These are phyloP conservation scores for Peniophora sp. DNA, from an alignment of 1,284 basidiomycete species.

Conservation along the genomic window DNA sequence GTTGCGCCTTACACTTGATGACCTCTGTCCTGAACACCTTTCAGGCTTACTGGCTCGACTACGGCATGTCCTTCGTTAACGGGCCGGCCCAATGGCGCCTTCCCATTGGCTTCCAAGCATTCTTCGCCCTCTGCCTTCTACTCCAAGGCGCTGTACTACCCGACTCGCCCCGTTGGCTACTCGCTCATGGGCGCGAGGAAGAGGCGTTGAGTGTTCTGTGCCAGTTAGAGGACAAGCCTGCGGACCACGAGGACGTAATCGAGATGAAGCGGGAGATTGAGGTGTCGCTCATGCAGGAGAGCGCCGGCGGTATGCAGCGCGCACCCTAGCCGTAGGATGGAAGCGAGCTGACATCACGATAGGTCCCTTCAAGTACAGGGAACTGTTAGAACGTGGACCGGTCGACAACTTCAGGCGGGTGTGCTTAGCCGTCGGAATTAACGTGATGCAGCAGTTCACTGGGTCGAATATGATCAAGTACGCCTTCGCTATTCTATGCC, in stretches of 20 bases:
- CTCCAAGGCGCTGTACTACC: conserved; percentile 30
- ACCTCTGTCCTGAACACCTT: not conserved
- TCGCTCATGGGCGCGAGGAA: conserved; percentile 30
- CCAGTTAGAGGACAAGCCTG: conserved; percentile 27
- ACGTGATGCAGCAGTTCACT: conserved; percentile 37
- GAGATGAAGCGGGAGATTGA: conserved; percentile 30
- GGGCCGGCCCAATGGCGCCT: conserved; percentile 34
- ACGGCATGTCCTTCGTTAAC: conserved; percentile 30
- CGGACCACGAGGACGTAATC: conserved; percentile 26
- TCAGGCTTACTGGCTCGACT: conserved; percentile 39
- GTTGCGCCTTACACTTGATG: conserved; percentile 6
- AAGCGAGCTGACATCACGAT: not conserved
- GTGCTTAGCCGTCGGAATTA: conserved; percentile 29
- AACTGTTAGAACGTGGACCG: conserved; percentile 30
- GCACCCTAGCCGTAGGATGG: not conserved
- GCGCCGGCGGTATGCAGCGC: conserved; percentile 26
- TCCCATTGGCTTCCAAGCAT: conserved; percentile 35
- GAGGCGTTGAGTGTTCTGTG: conserved; percentile 31
- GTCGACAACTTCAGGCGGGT: conserved; percentile 35
- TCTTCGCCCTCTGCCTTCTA: conserved; percentile 32
- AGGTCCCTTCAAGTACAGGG: conserved; percentile 30
- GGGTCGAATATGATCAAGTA: conserved; percentile 27
- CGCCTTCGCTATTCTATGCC: not conserved
- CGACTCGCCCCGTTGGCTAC: conserved; percentile 36
- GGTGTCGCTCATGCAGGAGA: conserved; percentile 28